Evolutionary conservation across 2,329 filamentous ascomycete genomes (phyloP), one percentile per base, ranked within the genome.

Genomic region (Bipolaris victoriae): DNA sequence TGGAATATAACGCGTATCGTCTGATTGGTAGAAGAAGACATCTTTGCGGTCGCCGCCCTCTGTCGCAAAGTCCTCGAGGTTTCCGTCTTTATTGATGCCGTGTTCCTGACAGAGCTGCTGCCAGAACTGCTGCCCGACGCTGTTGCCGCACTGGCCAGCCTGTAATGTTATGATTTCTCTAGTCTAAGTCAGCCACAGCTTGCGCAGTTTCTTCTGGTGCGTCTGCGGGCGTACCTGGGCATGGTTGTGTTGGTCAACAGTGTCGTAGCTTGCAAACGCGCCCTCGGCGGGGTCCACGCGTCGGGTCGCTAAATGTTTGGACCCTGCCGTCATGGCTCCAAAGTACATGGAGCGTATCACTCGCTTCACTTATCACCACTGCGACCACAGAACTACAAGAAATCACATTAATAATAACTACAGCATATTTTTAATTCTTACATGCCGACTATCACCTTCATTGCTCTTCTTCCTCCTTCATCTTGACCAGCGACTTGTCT

Each of bases 81-180:
- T 98, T 57, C 95, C 95, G 79, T 98, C 92, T 76, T 95, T 92
- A 72, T 90, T 97, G 81, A 99, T 99, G 61, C 96, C 95, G 76
- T 99, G 95, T 80, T 99, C 95, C 76, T 94, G 90, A 78, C 95
- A 99, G 59, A 98, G 86, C 80, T 98, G 95, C 78, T 98, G 94
- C 95, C 95, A 99, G 81, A 99, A 99, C 76, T 98, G 92, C 73
- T 91, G 94, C 58, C 95, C 95, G 77, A 98, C 94, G 87, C 93
- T 97, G 82, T 98, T 98, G 86, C 94, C 95, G 85, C 95, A 98
- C 81, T 98, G 95, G 85, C 95, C 95, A 65, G 96, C 94, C 81
- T 99, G 95, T 71, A 99, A 90, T 62, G 96, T 99, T 79, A 99
- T 99, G 73, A 99, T 99, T 86, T 99, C 95, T 80, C 95, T 97